A percentile compares a stretch with the other conserved stretches of the same genome.
phyloP scores from a whole-genome alignment of 2,329 filamentous ascomycete genomes.

The Ustilaginoidea virens region DNA sequence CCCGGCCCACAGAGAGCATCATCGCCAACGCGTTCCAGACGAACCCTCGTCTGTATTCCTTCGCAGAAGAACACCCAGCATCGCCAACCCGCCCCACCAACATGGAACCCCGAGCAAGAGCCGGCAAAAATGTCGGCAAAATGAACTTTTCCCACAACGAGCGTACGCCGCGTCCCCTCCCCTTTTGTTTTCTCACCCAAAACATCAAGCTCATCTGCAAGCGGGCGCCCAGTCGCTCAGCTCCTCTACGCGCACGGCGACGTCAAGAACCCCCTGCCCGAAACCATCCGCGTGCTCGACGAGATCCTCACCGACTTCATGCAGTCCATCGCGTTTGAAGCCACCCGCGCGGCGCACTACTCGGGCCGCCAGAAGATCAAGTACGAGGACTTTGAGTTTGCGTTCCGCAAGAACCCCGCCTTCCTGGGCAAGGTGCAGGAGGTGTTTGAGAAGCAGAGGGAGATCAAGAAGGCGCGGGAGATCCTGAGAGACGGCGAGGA shows the following conservation, averaged over 20 bases:
- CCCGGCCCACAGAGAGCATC: no score
- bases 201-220: no score
- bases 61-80: constrained; percentile 1
- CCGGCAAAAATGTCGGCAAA: constrained; percentile 67
- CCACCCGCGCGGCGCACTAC: constrained; percentile 71
- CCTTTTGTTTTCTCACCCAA: no score
- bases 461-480: constrained; percentile 72
- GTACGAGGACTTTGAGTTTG: constrained; percentile 94
- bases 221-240: constrained; percentile 45
- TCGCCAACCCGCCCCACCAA: constrained; percentile 9
- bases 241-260: constrained; percentile 74
- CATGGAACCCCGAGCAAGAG: constrained; percentile 64
- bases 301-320: constrained; percentile 96
- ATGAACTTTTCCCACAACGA: constrained; percentile 66
- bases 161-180: constrained; percentile 35
- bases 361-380: constrained; percentile 92
- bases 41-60: no score
- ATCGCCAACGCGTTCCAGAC: no score
- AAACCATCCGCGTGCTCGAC: constrained; percentile 77
- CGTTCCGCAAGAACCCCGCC: constrained; percentile 66
- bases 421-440: constrained; percentile 85
- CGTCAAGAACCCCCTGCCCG: constrained; percentile 58
- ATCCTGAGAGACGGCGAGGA: constrained; percentile 54
- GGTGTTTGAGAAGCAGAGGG: constrained; percentile 73
- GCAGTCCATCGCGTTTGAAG: constrained; percentile 82